Conservation (phyloP, 129 eudicot genomes). For the Tagetes patula region DNA sequence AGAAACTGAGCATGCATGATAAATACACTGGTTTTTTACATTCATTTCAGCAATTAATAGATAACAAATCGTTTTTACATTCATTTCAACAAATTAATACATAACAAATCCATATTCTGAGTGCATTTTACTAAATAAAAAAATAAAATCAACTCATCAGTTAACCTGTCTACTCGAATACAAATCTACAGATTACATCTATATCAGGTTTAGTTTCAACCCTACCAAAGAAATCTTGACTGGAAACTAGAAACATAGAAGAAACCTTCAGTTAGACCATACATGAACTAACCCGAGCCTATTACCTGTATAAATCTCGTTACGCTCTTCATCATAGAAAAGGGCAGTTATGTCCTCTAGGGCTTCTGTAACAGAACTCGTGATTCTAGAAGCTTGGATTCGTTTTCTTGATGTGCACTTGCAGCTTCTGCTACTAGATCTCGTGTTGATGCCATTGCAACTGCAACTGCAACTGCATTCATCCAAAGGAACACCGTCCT, state of each 20-base stretch:
- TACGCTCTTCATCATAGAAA: conserved; percentile 91
- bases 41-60: neutral
- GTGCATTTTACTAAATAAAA: conserved; percentile 6
- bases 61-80: too few species aligned
- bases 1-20: neutral
- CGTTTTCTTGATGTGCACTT: conserved; percentile 55
- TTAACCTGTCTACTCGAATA: neutral
- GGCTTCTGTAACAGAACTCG: conserved; percentile 78
- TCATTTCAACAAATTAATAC: too few species aligned
- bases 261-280: conserved; percentile 68
- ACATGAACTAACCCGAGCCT: conserved; percentile 83
- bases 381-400: conserved; percentile 41
- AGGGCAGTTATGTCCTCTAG: conserved; percentile 92
- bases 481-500: conserved; percentile 41
- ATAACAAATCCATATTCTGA: conserved; percentile 6
- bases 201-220: conserved; percentile 14
- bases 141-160: neutral
- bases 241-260: neutral
- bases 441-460: conserved; percentile 5
- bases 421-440: conserved; percentile 40
- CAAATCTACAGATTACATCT: neutral
- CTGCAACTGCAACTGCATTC: conserved; percentile 53
- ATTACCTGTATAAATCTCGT: conserved; percentile 90
- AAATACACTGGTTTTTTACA: too few species aligned
- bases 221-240: conserved; percentile 2